phyloP scores from a whole-genome alignment of 257 asterid genomes.

The Apocynum venetum region DNA sequence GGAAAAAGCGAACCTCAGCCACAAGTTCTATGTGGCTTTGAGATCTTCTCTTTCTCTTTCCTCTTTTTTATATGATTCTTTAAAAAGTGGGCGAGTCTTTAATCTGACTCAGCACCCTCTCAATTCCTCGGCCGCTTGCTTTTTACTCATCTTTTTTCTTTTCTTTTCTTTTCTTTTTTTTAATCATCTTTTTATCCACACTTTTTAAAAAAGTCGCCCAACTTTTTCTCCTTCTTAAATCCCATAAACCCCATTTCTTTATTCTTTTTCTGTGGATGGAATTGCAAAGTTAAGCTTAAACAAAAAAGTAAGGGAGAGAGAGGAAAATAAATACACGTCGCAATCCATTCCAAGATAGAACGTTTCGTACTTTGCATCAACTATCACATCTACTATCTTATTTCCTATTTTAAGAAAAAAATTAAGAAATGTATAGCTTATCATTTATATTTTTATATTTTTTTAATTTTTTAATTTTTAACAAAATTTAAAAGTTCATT shows the following conservation, averaged over 20 bases:
- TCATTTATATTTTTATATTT: too few relatives aligned
- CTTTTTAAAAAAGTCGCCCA: slow-evolving; percentile 36
- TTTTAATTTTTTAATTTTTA: too few relatives aligned
- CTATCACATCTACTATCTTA: too few relatives aligned
- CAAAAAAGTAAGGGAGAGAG: neutral
- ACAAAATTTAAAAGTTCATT: too few relatives aligned
- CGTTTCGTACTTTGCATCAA: too few relatives aligned
- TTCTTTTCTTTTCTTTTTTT: neutral
- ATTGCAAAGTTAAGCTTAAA: slow-evolving; percentile 21
- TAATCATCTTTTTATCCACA: slow-evolving; percentile 6
- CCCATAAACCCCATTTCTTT: slow-evolving; percentile 1
- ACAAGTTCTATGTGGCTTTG: slow-evolving; percentile 76
- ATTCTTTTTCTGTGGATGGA: slow-evolving; percentile 34
- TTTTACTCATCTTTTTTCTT: neutral
- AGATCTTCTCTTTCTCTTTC: slow-evolving; percentile 40
- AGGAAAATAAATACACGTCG: neutral
- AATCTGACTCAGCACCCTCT: slow-evolving; percentile 46
- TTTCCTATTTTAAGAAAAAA: too few relatives aligned
- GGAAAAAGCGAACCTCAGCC: slow-evolving; percentile 42
- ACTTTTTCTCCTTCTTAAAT: slow-evolving; percentile 19
- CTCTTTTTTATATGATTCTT: slow-evolving; percentile 33
- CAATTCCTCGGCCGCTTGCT: slow-evolving; percentile 18
- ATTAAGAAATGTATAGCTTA: too few relatives aligned
- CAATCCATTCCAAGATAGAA: too few relatives aligned
- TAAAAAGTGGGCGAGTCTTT: slow-evolving; percentile 44